Percentiles rank a stretch among this genome's conserved stretches.
These are phyloP conservation scores for Chalaropsis thielavioides DNA, from an alignment of 2,329 filamentous ascomycete genomes.

Conservation along the genomic window DNA sequence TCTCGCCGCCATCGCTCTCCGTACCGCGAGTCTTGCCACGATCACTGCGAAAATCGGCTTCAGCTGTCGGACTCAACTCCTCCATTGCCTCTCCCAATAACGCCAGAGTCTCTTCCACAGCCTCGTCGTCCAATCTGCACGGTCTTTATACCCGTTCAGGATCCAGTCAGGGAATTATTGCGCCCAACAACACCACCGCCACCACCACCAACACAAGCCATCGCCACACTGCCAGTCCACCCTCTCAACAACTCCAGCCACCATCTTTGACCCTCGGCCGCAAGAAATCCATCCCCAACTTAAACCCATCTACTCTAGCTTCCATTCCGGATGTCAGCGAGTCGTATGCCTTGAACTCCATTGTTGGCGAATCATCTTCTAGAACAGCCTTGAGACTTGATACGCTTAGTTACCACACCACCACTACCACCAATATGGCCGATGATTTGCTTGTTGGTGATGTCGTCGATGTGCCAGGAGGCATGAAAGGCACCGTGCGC, in stretches of 20 bases:
- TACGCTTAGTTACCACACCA: slow-evolving; percentile 26
- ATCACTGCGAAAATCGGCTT: slow-evolving; percentile 15
- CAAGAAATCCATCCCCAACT: slow-evolving; percentile 56
- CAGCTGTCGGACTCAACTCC: slow-evolving; percentile 14
- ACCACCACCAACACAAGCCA: neutral
- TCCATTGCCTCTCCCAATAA: neutral
- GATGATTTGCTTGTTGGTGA: slow-evolving; percentile 60
- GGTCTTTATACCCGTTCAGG: slow-evolving; percentile 7
- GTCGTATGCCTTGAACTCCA: slow-evolving; percentile 45
- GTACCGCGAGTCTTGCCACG: slow-evolving; percentile 14
- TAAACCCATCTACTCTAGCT: slow-evolving; percentile 49
- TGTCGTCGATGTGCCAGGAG: slow-evolving; percentile 77
- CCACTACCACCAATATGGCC: slow-evolving; percentile 14
- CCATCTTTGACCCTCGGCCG: slow-evolving; percentile 26
- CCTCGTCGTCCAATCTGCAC: slow-evolving; percentile 16
- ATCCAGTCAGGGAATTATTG: slow-evolving; percentile 2
- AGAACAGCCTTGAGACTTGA: slow-evolving; percentile 3
- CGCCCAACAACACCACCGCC: neutral
- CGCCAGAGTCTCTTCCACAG: slow-evolving; percentile 5
- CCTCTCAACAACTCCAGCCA: slow-evolving; percentile 8
- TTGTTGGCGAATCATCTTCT: slow-evolving; percentile 21
- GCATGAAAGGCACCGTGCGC: slow-evolving; percentile 78
- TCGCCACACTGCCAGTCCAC: neutral
- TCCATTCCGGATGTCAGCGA: slow-evolving; percentile 52
- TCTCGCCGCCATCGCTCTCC: slow-evolving; percentile 8